A percentile compares a stretch with the other conserved stretches of the same genome.
Conservation (phyloP, 2,329 filamentous ascomycete genomes). For the Rhinocladiella mackenziei region DNA sequence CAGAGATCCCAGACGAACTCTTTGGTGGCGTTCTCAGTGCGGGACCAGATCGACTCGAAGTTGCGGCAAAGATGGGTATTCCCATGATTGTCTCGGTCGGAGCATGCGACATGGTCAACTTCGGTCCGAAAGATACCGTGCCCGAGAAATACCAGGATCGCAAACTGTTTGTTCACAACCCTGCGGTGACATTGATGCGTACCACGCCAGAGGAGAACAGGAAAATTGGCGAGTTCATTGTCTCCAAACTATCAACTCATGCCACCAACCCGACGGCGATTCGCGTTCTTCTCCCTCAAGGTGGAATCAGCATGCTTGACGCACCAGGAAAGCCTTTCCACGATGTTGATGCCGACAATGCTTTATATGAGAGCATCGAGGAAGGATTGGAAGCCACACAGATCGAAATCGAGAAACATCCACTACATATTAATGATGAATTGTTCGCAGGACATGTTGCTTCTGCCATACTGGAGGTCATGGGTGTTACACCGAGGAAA, state of each 20-base stretch:
- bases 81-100: conserved; percentile 56
- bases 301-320: conserved; percentile 60
- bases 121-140: conserved; percentile 54
- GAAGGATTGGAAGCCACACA: conserved; percentile 47
- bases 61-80: conserved; percentile 54
- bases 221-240: conserved; percentile 55
- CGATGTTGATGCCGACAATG: conserved; percentile 47
- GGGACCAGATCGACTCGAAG: conserved; percentile 53
- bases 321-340: conserved; percentile 53
- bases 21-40: conserved; percentile 62
- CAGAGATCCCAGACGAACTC: conserved; percentile 62
- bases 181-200: conserved; percentile 62
- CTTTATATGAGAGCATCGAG: conserved; percentile 47
- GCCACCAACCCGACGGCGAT: conserved; percentile 42
- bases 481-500: conserved; percentile 27
- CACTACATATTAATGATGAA: conserved; percentile 53
- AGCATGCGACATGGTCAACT: conserved; percentile 61
- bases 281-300: conserved; percentile 57
- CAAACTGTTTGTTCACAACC: conserved; percentile 61
- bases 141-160: conserved; percentile 53
- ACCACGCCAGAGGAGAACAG: conserved; percentile 56
- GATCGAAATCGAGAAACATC: conserved; percentile 50
- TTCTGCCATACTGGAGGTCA: conserved; percentile 25
- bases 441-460: conserved; percentile 42
- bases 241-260: conserved; percentile 47